phyloP scores from a whole-genome alignment of 2,329 filamentous ascomycete genomes.

The Apiospora aurea region DNA sequence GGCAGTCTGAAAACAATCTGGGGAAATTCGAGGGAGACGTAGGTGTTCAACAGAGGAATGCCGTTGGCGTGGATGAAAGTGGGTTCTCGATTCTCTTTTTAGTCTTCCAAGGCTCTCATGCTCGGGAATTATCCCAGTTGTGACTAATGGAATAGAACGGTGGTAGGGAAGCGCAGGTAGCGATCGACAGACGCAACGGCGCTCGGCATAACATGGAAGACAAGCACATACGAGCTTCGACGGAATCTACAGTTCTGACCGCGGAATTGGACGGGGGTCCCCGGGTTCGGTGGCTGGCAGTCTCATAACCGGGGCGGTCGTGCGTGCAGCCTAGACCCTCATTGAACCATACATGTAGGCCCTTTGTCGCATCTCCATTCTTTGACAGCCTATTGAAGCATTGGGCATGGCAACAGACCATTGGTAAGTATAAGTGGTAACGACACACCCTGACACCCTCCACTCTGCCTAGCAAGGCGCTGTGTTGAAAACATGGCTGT shows the following conservation, averaged over 20 bases:
- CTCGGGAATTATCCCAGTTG: background rate
- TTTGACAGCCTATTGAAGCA: background rate
- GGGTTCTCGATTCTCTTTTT: slow-evolving; percentile 16
- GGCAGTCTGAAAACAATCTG: slow-evolving; percentile 2
- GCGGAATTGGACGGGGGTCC: slow-evolving; percentile 9
- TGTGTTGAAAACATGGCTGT: background rate
- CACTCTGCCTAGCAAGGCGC: background rate
- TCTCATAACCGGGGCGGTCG: background rate
- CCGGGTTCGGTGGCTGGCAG: background rate
- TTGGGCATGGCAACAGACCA: background rate
- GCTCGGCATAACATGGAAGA: slow-evolving; percentile 20
- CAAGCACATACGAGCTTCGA: background rate
- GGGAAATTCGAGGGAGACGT: slow-evolving; percentile 4
- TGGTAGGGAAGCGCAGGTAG: slow-evolving; percentile 4
- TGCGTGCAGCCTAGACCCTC: background rate
- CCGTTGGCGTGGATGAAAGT: slow-evolving; percentile 6
- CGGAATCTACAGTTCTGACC: slow-evolving; percentile 3
- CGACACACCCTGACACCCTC: too few species aligned
- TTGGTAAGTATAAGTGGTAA: background rate
- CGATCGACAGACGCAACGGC: background rate
- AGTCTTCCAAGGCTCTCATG: background rate
- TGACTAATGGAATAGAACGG: slow-evolving; percentile 17
- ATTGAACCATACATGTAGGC: background rate
- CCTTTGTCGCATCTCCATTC: background rate
- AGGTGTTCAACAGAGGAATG: slow-evolving; percentile 14